Evolutionary conservation across 1,284 basidiomycete species (phyloP).

Genomic region (Cutaneotrichosporon mucoides): DNA sequence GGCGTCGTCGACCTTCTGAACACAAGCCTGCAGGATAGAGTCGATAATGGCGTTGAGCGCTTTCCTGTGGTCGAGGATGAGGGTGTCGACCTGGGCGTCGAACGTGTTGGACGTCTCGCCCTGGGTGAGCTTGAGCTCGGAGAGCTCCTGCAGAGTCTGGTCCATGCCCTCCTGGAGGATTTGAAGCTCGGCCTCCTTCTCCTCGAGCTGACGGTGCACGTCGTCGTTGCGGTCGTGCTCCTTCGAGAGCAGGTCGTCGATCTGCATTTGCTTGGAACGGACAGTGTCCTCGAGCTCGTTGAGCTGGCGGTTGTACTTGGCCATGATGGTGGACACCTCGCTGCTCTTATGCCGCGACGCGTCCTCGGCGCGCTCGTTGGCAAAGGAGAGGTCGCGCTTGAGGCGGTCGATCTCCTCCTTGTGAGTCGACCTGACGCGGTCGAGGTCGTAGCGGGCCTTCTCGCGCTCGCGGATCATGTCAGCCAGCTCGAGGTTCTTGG

Average conservation of each 20-base stretch:
- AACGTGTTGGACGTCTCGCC: constrained; percentile 81
- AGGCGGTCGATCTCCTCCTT: constrained; percentile 94
- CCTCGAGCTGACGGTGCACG: constrained; percentile 75
- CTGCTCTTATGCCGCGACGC: constrained; percentile 85
- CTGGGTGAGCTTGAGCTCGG: constrained; percentile 79
- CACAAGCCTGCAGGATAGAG: constrained; percentile 94
- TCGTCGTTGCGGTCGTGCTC: constrained; percentile 71
- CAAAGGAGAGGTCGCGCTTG: constrained; percentile 88
- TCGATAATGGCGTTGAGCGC: constrained; percentile 98
- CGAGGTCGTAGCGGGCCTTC: constrained; percentile 92
- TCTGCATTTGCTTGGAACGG: constrained; percentile 87
- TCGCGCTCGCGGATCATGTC: constrained; percentile 99
- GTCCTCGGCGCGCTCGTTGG: constrained; percentile 98
- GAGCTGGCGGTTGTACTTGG: constrained; percentile 94
- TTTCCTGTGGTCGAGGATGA: constrained; percentile 96
- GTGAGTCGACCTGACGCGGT: constrained; percentile 88
- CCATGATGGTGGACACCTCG: constrained; percentile 81
- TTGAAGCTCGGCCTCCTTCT: constrained; percentile 94
- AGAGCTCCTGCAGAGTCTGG: constrained; percentile 81
- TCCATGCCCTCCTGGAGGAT: constrained; percentile 98
- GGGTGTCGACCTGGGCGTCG: constrained; percentile 91
- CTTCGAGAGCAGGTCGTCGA: constrained; percentile 80
- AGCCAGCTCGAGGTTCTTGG: constrained; percentile 96
- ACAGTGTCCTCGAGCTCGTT: constrained; percentile 92
- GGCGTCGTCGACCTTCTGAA: constrained; percentile 93